Evolutionary conservation across 2,329 filamentous ascomycete species (phyloP).

Genomic region (Neofusicoccum sp.): DNA sequence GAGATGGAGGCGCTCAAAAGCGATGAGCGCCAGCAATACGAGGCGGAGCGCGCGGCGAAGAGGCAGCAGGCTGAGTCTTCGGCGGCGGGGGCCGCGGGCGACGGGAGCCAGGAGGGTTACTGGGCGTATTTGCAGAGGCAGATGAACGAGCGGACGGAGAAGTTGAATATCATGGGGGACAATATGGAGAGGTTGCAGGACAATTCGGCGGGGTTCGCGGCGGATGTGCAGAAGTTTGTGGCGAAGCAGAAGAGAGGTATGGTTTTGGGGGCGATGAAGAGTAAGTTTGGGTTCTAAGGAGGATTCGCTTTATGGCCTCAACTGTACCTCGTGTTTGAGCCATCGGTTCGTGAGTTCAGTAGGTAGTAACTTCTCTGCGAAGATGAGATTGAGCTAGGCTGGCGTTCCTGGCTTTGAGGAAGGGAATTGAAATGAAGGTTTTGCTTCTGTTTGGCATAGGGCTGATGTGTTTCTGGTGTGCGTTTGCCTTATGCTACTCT

Average conservation of each 20-base stretch:
- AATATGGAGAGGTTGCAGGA: slow-evolving; percentile 79
- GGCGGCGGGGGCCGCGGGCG: slow-evolving; percentile 19
- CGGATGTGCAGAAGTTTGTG: slow-evolving; percentile 85
- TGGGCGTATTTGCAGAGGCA: slow-evolving; percentile 81
- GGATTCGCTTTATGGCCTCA: background rate
- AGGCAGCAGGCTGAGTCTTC: slow-evolving; percentile 28
- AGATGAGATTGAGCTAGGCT: too few species aligned
- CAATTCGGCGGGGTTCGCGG: slow-evolving; percentile 77
- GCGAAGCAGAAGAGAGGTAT: slow-evolving; percentile 83
- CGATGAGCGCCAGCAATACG: slow-evolving; percentile 62
- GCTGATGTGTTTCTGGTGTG: too few species aligned
- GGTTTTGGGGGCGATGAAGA: slow-evolving; percentile 58
- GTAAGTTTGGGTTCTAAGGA: slow-evolving; percentile 15
- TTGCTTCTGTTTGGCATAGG: too few species aligned
- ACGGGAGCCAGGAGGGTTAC: slow-evolving; percentile 54
- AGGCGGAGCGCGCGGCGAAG: slow-evolving; percentile 36
- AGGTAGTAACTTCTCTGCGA: too few species aligned
- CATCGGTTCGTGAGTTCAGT: too few species aligned
- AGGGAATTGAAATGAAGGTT: too few species aligned
- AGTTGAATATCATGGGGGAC: slow-evolving; percentile 77
- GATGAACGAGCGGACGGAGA: slow-evolving; percentile 87
- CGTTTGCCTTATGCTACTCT: too few species aligned
- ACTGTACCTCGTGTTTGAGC: too few species aligned
- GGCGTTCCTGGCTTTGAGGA: too few species aligned
- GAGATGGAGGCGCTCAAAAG: slow-evolving; percentile 78